Conservation (phyloP, 2,329 filamentous ascomycete species). For the Claviceps arundinis region DNA sequence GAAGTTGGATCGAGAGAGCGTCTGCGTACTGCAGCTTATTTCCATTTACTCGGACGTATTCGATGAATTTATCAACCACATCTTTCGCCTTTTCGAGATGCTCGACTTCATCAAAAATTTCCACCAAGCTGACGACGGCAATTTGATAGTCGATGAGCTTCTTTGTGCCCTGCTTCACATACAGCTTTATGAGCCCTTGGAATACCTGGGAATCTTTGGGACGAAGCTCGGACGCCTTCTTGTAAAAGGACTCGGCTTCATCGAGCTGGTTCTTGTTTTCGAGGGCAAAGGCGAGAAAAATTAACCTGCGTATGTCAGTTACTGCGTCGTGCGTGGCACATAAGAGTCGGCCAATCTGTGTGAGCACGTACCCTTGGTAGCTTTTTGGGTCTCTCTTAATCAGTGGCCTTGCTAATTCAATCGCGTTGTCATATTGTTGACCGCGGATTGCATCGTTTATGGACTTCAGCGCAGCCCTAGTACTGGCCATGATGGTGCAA, state of each 20-base stretch:
- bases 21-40: constrained; percentile 60
- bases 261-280: constrained; percentile 62
- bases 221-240: constrained; percentile 56
- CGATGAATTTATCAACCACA: constrained; percentile 67
- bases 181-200: constrained; percentile 79
- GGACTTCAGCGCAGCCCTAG: constrained; percentile 68
- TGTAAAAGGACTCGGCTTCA: constrained; percentile 66
- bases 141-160: constrained; percentile 63
- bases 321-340: not conserved
- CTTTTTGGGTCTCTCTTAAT: constrained; percentile 61
- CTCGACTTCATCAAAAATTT: constrained; percentile 56
- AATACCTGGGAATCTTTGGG: constrained; percentile 71
- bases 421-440: constrained; percentile 65
- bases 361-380: constrained; percentile 57
- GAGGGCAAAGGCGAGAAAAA: constrained; percentile 78
- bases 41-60: constrained; percentile 60
- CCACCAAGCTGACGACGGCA: constrained; percentile 59
- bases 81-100: constrained; percentile 51
- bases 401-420: constrained; percentile 53
- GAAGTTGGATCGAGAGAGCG: constrained; percentile 64
- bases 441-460: constrained; percentile 67
- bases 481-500: constrained; percentile 30
- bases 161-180: constrained; percentile 59
- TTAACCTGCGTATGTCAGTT: constrained; percentile 30
- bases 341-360: too few species aligned